Evolutionary conservation across 1,284 basidiomycete genomes (phyloP).

Genomic region (Trametes hirsuta): DNA sequence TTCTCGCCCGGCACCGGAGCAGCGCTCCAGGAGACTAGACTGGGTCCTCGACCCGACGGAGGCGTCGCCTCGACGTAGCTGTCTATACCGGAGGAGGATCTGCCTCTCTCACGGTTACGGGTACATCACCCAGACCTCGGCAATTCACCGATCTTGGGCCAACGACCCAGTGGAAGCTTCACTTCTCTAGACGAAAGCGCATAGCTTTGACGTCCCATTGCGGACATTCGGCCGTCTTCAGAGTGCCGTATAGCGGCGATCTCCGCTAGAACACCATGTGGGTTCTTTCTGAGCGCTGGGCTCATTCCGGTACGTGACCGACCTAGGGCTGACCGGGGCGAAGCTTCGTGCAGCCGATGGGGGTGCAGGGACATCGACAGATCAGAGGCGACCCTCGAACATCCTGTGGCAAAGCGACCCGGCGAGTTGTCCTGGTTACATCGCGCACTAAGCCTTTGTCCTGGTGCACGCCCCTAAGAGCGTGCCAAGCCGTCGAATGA

Average conservation of each 20-base stretch:
- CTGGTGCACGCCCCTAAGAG: slow-evolving; percentile 14
- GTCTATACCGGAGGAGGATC: background rate
- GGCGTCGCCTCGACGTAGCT: background rate
- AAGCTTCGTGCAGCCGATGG: slow-evolving; percentile 21
- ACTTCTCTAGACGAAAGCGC: background rate
- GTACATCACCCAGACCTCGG: too few species aligned
- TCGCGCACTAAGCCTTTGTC: slow-evolving; percentile 17
- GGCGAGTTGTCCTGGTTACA: slow-evolving; percentile 8
- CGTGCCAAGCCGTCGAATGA: slow-evolving; percentile 24
- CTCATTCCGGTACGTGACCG: background rate
- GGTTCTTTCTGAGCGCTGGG: background rate
- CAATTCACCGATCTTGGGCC: too few species aligned
- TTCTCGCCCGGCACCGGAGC: too few species aligned
- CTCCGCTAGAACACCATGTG: background rate
- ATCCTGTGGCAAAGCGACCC: slow-evolving; percentile 24
- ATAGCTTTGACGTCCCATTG: background rate
- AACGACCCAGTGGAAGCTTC: slow-evolving; percentile 3
- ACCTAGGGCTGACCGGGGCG: slow-evolving; percentile 7
- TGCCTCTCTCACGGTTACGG: too few species aligned
- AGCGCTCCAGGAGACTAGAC: too few species aligned
- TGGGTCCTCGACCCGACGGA: background rate
- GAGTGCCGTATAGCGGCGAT: background rate
- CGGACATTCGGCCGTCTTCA: background rate
- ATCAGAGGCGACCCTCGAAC: slow-evolving; percentile 18
- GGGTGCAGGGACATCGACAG: slow-evolving; percentile 24